Evolutionary conservation across 345 rosid species (phyloP).

Genomic region (Raphanus raphanistrum): DNA sequence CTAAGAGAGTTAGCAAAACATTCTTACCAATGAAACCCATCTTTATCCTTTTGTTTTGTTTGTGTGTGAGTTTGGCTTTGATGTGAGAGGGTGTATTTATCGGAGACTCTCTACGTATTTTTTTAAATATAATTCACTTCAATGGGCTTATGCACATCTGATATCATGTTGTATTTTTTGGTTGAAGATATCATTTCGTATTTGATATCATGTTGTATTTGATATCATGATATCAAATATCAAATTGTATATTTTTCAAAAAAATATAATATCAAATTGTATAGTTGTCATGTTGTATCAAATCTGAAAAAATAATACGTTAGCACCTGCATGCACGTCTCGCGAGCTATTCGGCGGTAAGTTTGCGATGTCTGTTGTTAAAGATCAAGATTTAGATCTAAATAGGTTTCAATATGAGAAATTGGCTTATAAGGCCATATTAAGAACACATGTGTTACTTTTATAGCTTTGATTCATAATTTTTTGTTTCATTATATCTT

Average conservation of each 20-base stretch:
- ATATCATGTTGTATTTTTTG: constrained; percentile 12
- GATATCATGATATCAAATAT: neutral
- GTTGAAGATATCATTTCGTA: too few species aligned
- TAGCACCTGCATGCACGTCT: constrained; percentile 13
- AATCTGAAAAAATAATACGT: neutral
- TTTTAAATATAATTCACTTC: neutral
- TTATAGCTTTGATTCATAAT: too few species aligned
- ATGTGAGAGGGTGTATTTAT: constrained; percentile 20
- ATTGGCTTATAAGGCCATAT: too few species aligned
- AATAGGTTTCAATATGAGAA: neutral
- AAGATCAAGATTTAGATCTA: constrained; percentile 18
- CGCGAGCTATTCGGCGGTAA: constrained; percentile 3
- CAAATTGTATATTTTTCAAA: neutral
- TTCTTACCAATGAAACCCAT: constrained; percentile 45
- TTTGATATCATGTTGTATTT: constrained; percentile 6
- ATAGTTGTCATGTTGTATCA: neutral
- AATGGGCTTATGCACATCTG: neutral
- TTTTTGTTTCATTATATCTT: too few species aligned
- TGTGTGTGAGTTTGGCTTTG: constrained; percentile 3
- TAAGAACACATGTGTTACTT: too few species aligned
- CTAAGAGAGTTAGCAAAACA: constrained; percentile 37
- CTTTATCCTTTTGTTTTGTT: constrained; percentile 12
- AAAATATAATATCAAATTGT: neutral
- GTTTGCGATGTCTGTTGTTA: neutral
- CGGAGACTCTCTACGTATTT: neutral